A percentile compares a stretch with the other conserved stretches of the same genome.
phyloP scores from a whole-genome alignment of 192 early-diverging fungal species.

The Funneliformis mosseae region DNA sequence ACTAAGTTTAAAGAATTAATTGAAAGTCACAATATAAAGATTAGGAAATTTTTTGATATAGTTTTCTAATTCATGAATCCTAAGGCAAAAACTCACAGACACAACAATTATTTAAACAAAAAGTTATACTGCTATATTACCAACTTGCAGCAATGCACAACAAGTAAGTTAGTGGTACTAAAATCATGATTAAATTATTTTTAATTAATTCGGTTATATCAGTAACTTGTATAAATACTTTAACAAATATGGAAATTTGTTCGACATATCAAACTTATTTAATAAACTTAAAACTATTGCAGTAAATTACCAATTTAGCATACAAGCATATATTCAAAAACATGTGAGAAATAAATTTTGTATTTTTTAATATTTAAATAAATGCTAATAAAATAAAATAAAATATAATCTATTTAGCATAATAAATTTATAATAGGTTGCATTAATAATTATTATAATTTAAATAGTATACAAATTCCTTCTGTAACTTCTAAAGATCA shows the following conservation, averaged over 20 bases:
- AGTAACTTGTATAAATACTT: not conserved
- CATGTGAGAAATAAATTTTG: no score
- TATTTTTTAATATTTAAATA: no score
- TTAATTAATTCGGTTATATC: not conserved
- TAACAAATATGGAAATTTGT: not conserved
- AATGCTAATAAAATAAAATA: no score
- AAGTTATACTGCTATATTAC: not conserved
- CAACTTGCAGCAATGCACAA: not conserved
- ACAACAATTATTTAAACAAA: not conserved
- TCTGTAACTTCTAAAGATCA: not conserved
- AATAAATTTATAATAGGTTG: not conserved
- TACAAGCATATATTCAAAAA: no score
- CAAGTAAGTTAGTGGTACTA: not conserved
- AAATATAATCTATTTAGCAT: not conserved
- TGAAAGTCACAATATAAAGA: not conserved
- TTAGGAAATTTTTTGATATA: not conserved
- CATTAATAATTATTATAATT: not conserved
- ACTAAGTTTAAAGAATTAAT: not conserved
- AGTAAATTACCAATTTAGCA: no score
- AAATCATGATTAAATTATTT: not conserved
- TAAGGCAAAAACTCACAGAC: not conserved
- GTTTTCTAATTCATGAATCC: conserved; percentile 6
- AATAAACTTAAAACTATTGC: not conserved
- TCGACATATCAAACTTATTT: conserved; percentile 2
- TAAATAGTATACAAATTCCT: not conserved